Evolutionary conservation across 2,329 filamentous ascomycete species (phyloP).

Genomic region (Endothia cerciana): DNA sequence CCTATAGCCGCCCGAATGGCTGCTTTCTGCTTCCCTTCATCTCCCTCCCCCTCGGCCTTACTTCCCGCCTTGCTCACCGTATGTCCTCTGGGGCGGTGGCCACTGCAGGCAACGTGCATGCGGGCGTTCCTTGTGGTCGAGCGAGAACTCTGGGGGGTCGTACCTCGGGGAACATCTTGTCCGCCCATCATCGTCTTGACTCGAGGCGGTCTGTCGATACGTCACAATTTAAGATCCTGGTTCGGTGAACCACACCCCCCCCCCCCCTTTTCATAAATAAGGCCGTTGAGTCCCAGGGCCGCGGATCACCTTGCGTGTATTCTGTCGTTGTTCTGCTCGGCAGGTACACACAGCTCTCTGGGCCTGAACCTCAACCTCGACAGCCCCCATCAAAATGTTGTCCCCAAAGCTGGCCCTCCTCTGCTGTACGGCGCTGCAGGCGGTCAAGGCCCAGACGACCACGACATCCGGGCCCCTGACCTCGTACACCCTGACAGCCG

Average conservation of each 20-base stretch:
- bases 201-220: neutral
- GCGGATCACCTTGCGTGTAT: too few relatives aligned
- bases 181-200: neutral
- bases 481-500: slow-evolving; percentile 23
- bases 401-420: slow-evolving; percentile 2
- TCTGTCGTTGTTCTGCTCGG: too few relatives aligned
- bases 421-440: slow-evolving; percentile 11
- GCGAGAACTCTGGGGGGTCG: neutral
- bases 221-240: neutral
- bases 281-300: neutral
- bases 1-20: slow-evolving; percentile 13
- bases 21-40: neutral
- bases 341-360: neutral
- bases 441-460: slow-evolving; percentile 16
- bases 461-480: slow-evolving; percentile 19
- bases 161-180: neutral
- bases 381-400: slow-evolving; percentile 10
- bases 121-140: neutral
- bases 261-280: too few relatives aligned
- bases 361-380: neutral
- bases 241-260: slow-evolving; percentile 9
- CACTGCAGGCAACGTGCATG: neutral
- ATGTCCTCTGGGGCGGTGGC: neutral
- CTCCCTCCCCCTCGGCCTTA: slow-evolving; percentile 3
- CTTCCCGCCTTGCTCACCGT: slow-evolving; percentile 1